Percentiles rank a stretch among this genome's conserved stretches.
These are phyloP conservation scores for Aspergillus latus DNA, from an alignment of 2,329 filamentous ascomycete genomes.

Conservation along the genomic window DNA sequence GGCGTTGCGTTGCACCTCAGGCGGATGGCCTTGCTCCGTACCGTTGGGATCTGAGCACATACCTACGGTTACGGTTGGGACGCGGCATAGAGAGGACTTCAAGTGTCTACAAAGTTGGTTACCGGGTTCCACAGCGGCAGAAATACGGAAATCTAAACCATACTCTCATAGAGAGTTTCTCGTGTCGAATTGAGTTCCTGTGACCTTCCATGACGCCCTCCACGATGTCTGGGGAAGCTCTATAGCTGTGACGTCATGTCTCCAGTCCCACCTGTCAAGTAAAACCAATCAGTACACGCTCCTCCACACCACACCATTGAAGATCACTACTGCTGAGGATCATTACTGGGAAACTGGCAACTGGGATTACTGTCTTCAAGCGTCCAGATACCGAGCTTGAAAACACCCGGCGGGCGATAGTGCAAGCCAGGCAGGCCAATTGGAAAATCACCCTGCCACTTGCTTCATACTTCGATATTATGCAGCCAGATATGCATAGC, in stretches of 20 bases:
- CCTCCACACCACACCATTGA: background rate
- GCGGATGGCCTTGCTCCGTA: background rate
- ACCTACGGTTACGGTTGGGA: background rate
- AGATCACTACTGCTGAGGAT: background rate
- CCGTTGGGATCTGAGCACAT: background rate
- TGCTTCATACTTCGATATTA: background rate
- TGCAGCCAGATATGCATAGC: background rate
- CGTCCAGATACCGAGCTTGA: background rate
- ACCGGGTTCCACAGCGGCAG: background rate
- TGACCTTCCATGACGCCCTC: background rate
- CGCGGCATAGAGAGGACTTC: background rate
- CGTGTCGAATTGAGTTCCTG: background rate
- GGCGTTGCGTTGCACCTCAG: background rate
- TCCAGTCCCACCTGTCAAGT: background rate
- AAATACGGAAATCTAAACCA: background rate
- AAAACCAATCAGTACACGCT: background rate
- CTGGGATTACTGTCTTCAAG: background rate
- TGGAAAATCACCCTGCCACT: background rate
- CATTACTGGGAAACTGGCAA: too few species aligned
- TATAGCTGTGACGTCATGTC: slow-evolving; percentile 1
- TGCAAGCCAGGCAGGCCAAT: background rate
- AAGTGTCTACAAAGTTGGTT: background rate
- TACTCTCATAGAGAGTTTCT: background rate
- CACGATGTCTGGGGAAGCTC: slow-evolving; percentile 9
- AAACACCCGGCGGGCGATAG: background rate